Evolutionary conservation across 805 yeast genomes (phyloP).

Genomic region (Pichia occidentalis): DNA sequence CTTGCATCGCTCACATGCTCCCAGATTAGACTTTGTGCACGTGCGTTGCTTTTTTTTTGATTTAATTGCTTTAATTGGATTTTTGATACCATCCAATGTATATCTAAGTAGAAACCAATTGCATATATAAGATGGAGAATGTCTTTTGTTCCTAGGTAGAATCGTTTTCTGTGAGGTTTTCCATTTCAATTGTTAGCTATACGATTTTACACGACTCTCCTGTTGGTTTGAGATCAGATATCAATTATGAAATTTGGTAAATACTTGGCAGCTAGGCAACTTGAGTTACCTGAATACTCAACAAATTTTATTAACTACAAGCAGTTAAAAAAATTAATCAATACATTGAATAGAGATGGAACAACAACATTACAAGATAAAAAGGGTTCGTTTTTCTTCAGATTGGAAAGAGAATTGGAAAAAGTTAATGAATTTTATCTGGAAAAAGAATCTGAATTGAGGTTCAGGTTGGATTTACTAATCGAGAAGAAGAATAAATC

Average conservation of each 20-base stretch:
- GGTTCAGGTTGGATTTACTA: conserved; percentile 69
- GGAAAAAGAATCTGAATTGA: conserved; percentile 84
- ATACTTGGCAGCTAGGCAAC: conserved; percentile 85
- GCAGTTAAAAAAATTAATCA: conserved; percentile 85
- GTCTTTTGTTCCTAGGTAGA: too few relatives aligned
- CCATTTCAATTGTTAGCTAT: background rate
- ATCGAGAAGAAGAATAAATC: conserved; percentile 53
- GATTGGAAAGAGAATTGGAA: conserved; percentile 89
- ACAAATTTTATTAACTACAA: conserved; percentile 93
- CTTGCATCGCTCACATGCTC: too few relatives aligned
- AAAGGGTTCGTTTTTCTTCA: conserved; percentile 83
- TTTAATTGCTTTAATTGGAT: too few relatives aligned
- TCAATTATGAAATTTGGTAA: conserved; percentile 79
- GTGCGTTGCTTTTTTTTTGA: too few relatives aligned
- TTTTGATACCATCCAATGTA: too few relatives aligned
- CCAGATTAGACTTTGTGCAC: too few relatives aligned
- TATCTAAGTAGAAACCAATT: too few relatives aligned
- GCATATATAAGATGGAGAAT: too few relatives aligned
- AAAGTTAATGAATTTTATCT: conserved; percentile 90
- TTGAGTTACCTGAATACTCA: conserved; percentile 92
- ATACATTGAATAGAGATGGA: conserved; percentile 46
- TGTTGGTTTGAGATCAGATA: too few relatives aligned
- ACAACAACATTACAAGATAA: conserved; percentile 64
- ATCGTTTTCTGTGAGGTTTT: conserved; percentile 1
- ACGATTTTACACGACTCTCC: too few relatives aligned